Percentiles rank a stretch among this genome's conserved stretches.
These are phyloP conservation scores for Metarhizium rileyi DNA, from an alignment of 2,329 filamentous ascomycete species.

Conservation along the genomic window DNA sequence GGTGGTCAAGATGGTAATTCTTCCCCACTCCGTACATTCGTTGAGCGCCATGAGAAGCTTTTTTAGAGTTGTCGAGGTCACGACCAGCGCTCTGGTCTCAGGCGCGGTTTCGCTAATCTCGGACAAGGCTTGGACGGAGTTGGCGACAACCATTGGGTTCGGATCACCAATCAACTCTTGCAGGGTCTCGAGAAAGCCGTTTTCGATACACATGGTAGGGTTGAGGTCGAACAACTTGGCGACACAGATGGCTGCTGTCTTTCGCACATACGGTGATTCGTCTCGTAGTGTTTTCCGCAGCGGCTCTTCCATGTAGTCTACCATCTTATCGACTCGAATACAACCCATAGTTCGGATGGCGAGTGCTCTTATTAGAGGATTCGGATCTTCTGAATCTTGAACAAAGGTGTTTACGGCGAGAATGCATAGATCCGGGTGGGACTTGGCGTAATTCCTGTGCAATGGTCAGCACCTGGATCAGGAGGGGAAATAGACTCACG, in stretches of 20 bases:
- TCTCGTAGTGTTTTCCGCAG: slow-evolving; percentile 91
- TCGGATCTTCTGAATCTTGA: slow-evolving; percentile 97
- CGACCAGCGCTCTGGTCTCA: slow-evolving; percentile 76
- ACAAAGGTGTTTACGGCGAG: slow-evolving; percentile 98
- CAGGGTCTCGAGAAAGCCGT: slow-evolving; percentile 86
- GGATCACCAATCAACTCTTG: slow-evolving; percentile 96
- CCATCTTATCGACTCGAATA: slow-evolving; percentile 97
- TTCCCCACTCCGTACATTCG: slow-evolving; percentile 97
- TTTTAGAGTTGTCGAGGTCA: slow-evolving; percentile 77
- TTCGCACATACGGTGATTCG: slow-evolving; percentile 96
- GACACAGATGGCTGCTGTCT: slow-evolving; percentile 95
- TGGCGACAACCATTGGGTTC: slow-evolving; percentile 98
- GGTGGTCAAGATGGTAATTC: slow-evolving; percentile 85
- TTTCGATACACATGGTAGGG: slow-evolving; percentile 85
- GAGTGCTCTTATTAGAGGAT: slow-evolving; percentile 86
- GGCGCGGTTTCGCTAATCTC: slow-evolving; percentile 88
- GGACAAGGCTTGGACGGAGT: slow-evolving; percentile 85
- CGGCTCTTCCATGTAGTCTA: slow-evolving; percentile 99
- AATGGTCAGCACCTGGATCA: slow-evolving; percentile 2
- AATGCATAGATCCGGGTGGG: slow-evolving; percentile 95
- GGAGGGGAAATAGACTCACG: too few species aligned
- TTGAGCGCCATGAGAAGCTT: slow-evolving; percentile 95
- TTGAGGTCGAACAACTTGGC: slow-evolving; percentile 97
- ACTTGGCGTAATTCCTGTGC: slow-evolving; percentile 94
- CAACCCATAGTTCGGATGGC: slow-evolving; percentile 98